Evolutionary conservation across 2,329 filamentous ascomycete genomes (phyloP).

Genomic region (Juglanconis sp.): DNA sequence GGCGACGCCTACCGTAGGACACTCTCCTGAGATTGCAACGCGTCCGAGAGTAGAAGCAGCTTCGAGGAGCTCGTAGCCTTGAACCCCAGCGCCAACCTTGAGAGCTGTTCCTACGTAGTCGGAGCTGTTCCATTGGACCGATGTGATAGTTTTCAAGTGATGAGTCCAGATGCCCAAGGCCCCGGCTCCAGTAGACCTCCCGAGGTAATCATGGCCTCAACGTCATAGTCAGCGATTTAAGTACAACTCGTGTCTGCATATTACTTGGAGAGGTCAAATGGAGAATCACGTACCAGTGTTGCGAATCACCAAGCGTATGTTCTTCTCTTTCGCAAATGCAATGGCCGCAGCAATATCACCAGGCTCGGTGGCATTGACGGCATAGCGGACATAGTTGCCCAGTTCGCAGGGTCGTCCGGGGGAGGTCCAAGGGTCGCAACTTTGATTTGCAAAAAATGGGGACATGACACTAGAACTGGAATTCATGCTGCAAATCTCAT

Average conservation of each 20-base stretch:
- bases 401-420: conserved; percentile 30
- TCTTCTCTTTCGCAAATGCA: conserved; percentile 33
- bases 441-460: conserved; percentile 29
- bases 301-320: conserved; percentile 41
- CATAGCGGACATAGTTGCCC: conserved; percentile 30
- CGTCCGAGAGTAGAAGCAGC: conserved; percentile 43
- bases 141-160: conserved; percentile 29
- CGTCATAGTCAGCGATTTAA: neutral
- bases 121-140: conserved; percentile 4
- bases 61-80: conserved; percentile 49
- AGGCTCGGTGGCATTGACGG: conserved; percentile 21
- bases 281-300: conserved; percentile 31
- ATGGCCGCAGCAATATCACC: conserved; percentile 20
- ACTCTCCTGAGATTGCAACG: conserved; percentile 22
- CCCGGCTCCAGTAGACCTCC: conserved; percentile 12
- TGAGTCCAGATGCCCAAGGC: conserved; percentile 51
- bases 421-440: conserved; percentile 20
- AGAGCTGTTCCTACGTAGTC: conserved; percentile 46
- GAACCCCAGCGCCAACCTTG: conserved; percentile 53
- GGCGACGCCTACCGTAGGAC: conserved; percentile 44
- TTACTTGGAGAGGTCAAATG: conserved; percentile 21
- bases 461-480: conserved; percentile 26
- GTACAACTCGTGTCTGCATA: too few species aligned
- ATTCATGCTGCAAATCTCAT: conserved; percentile 18
- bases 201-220: conserved; percentile 33